A percentile compares a stretch with the other conserved stretches of the same genome.
Evolutionary conservation across 257 asterid genomes (phyloP).

Genomic region (Petunia axillaris): DNA sequence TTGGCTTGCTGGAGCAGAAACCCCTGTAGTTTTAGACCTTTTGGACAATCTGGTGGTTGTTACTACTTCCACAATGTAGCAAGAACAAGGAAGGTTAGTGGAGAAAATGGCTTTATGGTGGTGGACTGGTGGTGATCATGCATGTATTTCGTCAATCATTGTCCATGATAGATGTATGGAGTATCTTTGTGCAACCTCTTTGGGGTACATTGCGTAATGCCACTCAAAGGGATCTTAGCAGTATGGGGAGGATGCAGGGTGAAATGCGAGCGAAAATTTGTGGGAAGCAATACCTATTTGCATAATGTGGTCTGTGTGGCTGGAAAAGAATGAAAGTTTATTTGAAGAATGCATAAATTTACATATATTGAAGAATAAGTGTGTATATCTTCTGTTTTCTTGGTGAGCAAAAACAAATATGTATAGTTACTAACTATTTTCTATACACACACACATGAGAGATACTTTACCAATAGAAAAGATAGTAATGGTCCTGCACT

Average conservation of each 20-base stretch:
- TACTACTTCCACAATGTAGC: not conserved
- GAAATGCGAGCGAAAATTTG: not conserved
- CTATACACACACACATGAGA: too few relatives aligned
- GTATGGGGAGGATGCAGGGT: conserved; percentile 14
- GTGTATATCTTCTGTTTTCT: not conserved
- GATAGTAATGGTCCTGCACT: too few relatives aligned
- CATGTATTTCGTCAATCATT: not conserved
- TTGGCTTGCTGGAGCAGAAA: not conserved
- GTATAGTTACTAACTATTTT: too few relatives aligned
- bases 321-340: not conserved
- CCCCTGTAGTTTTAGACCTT: not conserved
- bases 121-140: not conserved
- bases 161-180: not conserved
- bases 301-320: not conserved
- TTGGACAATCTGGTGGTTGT: not conserved
- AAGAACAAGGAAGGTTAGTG: not conserved
- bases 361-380: not conserved
- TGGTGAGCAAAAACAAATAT: not conserved
- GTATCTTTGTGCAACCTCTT: not conserved
- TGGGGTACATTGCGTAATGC: not conserved
- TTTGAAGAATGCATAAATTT: not conserved
- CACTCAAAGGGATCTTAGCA: conserved; percentile 4
- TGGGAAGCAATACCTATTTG: not conserved
- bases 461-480: too few relatives aligned
- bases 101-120: not conserved